These are phyloP conservation scores for Botryosphaeria dothidea DNA, from an alignment of 2,329 filamentous ascomycete genomes.

Conservation along the genomic window DNA sequence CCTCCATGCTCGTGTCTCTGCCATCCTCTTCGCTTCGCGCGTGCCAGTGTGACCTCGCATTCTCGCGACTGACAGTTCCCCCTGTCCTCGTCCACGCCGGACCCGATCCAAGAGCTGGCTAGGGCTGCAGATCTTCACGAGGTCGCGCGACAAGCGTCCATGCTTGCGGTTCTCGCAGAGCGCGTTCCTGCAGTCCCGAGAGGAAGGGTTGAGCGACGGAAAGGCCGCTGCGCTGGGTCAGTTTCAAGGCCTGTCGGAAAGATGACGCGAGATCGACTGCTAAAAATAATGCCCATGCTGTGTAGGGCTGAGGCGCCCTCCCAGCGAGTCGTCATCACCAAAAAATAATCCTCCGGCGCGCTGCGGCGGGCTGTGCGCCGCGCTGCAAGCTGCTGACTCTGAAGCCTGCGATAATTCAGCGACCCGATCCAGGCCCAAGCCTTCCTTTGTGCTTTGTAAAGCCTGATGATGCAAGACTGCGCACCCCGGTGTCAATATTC, in stretches of 20 bases:
- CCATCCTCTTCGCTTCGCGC: not conserved
- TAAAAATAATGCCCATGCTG: conserved; percentile 19
- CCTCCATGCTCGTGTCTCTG: not conserved
- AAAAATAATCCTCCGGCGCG: conserved; percentile 12
- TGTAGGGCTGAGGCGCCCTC: conserved; percentile 17
- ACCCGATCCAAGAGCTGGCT: not conserved
- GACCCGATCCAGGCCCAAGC: conserved; percentile 1
- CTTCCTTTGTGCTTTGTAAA: not conserved
- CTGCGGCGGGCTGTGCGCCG: conserved; percentile 1
- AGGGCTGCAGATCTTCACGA: conserved; percentile 21
- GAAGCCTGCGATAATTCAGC: not conserved
- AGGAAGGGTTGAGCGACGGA: conserved; percentile 17
- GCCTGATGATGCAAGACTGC: conserved; percentile 15
- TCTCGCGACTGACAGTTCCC: not conserved
- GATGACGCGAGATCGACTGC: conserved; percentile 20
- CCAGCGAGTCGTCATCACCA: conserved; percentile 5
- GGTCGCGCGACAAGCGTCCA: not conserved
- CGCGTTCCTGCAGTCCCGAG: conserved; percentile 14
- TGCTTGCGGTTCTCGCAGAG: not conserved
- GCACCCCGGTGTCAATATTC: conserved; percentile 18
- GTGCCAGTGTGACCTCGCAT: not conserved
- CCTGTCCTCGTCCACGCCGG: not conserved
- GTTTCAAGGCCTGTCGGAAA: conserved; percentile 12
- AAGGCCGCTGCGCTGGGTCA: conserved; percentile 15
- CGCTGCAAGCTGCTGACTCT: not conserved